Evolutionary conservation across 371 early-diverging fungal species (phyloP), one percentile per base, ranked within the genome.

Genomic region (Haplosporangium sp.): DNA sequence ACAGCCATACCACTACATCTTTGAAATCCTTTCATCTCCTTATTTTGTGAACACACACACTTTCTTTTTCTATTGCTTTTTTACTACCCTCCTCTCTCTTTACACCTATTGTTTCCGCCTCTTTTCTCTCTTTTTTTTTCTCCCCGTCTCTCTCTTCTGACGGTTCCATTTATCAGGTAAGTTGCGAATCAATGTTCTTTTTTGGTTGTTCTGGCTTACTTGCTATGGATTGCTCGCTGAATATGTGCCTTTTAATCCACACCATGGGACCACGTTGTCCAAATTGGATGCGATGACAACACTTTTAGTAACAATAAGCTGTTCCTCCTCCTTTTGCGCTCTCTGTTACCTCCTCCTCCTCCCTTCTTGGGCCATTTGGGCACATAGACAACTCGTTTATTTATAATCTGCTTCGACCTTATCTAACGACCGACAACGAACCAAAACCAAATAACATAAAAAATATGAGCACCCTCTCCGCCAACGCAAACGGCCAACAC

Each of bases 381-480:
- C n/a, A n/a, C n/a, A n/a, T n/a, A n/a, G n/a, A n/a, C n/a, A n/a
- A n/a, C n/a, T n/a, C n/a, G n/a, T 53, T 41, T 62, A 62, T 23
- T 67, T 67, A 41, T 58, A 41, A 58, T 59, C 45, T 57, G 29
- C 48, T 20, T 40, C 47, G 43, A 5, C 12, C 38, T 38, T 45
- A 20, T 3, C 47, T 38, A 38, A 21, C 6, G 36, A 21, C 56
- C 47, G n/a, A 47, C 11, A 29, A 14, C 10, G 23, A 20, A 18
- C 50, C 55, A 51, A 29, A 55, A 41, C 37, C 37, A 20, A 46
- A 46, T 21, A 14, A 20, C 38, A 21, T 21, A 47, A 16, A 45
- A 46, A 38, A 47, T 43, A 69, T 57, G 57, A 62, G 63, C 63
- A 62, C 62, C 58, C 42, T 69, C 21, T 62, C 69, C 57, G 47